phyloP scores from a whole-genome alignment of 192 early-diverging fungal genomes.

The Coemansia sp. region DNA sequence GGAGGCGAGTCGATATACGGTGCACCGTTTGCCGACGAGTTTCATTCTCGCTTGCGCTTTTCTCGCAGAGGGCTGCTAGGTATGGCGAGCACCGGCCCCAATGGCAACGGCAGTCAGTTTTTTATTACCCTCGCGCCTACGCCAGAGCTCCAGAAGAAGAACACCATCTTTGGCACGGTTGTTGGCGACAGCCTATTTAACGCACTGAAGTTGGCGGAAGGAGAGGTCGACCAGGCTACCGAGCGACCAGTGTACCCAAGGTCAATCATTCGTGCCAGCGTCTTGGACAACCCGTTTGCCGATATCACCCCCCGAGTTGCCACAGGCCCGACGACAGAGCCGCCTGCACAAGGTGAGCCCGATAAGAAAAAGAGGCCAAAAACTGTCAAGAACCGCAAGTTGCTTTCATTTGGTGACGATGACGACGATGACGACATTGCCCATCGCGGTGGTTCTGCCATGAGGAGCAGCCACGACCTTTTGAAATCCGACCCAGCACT shows the following conservation, averaged over 20 bases:
- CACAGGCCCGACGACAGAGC: conserved; percentile 15
- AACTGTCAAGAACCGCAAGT: conserved; percentile 42
- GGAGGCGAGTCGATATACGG: conserved; percentile 90
- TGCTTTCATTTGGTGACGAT: conserved; percentile 91
- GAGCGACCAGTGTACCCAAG: conserved; percentile 80
- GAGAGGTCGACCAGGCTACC: conserved; percentile 70
- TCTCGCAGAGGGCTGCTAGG: conserved; percentile 81
- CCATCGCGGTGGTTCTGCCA: conserved; percentile 29
- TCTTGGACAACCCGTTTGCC: conserved; percentile 86
- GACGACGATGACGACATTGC: conserved; percentile 56
- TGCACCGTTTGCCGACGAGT: conserved; percentile 84
- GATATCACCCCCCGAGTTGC: conserved; percentile 79
- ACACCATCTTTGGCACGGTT: conserved; percentile 92
- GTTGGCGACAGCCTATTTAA: conserved; percentile 92
- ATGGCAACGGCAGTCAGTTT: conserved; percentile 89
- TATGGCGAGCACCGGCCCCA: conserved; percentile 81
- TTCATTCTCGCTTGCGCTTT: conserved; percentile 90
- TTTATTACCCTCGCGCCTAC: conserved; percentile 89
- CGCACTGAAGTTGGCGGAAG: conserved; percentile 78
- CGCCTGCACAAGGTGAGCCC: conserved; percentile 1
- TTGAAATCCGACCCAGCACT: conserved; percentile 31
- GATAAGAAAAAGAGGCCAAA: conserved; percentile 30
- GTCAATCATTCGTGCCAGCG: conserved; percentile 60
- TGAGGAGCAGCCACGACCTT: conserved; percentile 80
- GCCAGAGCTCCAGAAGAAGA: conserved; percentile 80